Evolutionary conservation across 163 green algal species (phyloP), one percentile per base, ranked within the genome.

Genomic region (Scenedesmus sp.): DNA sequence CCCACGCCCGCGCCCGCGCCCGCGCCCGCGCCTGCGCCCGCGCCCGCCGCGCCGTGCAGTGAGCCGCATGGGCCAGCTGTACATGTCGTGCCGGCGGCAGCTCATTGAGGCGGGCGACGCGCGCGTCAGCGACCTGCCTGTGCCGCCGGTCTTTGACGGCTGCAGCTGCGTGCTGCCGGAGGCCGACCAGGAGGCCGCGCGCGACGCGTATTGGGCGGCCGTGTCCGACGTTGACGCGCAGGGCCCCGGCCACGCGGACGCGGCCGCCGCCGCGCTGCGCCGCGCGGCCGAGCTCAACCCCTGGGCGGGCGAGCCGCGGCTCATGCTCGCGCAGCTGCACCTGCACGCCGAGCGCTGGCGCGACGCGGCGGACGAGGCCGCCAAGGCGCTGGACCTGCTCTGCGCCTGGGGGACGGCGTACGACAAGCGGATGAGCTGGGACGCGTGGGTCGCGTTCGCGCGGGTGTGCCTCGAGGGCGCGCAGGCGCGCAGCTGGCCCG

Each of bases 251-350:
- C 33, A 76, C 24, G 56, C 60, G n/a, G 33, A 82, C 20, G 63
- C 77, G 24, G 26, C 44, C 20, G 29, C 33, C 33, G 15, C 24
- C 28, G 69, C 80, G 60, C 65, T 87, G 57, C 29, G 70, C 5
- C 34, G 28, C 4, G 70, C 70, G 4, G 28, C 36, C 10, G 34
- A 51, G 24, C 57, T 76, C 45, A 87, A 87, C 48, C 82, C 82
- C 0, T 83, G 54, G 29, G 50, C 82, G 33, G 73, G 70, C 31
- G 82, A 87, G 72, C 82, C 82, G 1, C 82, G 85, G 60, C 63
- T 85, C 71, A 62, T 87, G 60, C 50, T 85, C 36, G 82, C 82
- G 5, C 78, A 84, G 62, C 42, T 84, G 33, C 36, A 72, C 22
- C 57, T 84, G 28, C 77, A 87, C 33, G 34, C 54, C 11, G 24